Evolutionary conservation across 441 rosid species (phyloP), one percentile per base, ranked within the genome.

Genomic region (Dalechampia spathulata): DNA sequence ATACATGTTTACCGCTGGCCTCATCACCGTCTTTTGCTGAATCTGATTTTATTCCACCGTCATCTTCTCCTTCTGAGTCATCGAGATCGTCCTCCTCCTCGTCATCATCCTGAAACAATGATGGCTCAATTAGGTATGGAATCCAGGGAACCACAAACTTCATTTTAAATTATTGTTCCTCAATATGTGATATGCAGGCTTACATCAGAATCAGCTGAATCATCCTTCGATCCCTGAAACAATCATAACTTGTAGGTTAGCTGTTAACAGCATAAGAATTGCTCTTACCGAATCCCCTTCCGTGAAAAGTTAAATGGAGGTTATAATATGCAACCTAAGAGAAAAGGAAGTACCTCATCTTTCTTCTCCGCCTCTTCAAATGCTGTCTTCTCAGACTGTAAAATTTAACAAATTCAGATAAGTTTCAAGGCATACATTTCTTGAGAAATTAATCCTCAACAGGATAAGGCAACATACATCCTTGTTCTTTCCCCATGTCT

Each of bases 401-500:
- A 44, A 32, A 62, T 27, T 42, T 14, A 54, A 52, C 11, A 53
- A 55, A 15, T 42, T 48, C 45, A 56, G 44, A 45, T 54, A 60
- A 34, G 34, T 46, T 52, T 51, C 19, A 32, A 20, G 36, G 36
- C 27, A 32, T 43, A 6, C 5, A 14, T 6, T n/a, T n/a, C 21
- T 52, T 28, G 11, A 2, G 28, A 10, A 13, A 23, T 14, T 20
- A 7, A 28, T 22, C 49, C 10, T 36, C 3, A 17, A 25, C 16
- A n/a, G 38, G 3, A 23, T 39, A 44, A 22, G 39, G 21, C 12
- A 10, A 55, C 89, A 22, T 83, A 91, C 98, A 72, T 88, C 96
- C 78, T 88, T 92, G 21, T 72, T 72, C 75, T 92, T 92, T 67
- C 76, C 96, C 98, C 98, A 92, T 46, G 94, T 88, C 67, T 92